These are phyloP conservation scores for Hyphodiscus hymeniophilus DNA, from an alignment of 495 filamentous ascomycete genomes.

Conservation along the genomic window DNA sequence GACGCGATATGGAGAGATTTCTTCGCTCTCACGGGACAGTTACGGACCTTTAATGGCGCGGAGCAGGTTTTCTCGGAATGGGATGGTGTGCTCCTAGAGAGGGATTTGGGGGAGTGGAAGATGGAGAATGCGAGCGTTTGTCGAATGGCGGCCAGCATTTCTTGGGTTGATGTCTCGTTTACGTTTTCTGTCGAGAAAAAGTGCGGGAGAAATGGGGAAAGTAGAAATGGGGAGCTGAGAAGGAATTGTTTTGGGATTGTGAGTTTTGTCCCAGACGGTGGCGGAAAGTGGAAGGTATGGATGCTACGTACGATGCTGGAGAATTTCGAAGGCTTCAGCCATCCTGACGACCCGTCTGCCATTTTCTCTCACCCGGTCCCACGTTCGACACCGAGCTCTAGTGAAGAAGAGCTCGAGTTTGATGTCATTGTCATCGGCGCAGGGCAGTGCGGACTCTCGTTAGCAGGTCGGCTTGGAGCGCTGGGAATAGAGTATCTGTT, in stretches of 20 bases:
- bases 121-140: background rate
- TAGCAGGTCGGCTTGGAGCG: conserved; percentile 52
- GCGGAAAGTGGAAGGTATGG: background rate
- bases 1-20: background rate
- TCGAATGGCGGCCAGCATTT: background rate
- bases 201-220: no score
- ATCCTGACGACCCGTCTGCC: conserved; percentile 1
- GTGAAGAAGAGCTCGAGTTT: conserved; percentile 33
- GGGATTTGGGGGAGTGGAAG: background rate
- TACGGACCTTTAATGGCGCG: background rate
- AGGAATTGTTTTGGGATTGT: conserved; percentile 1
- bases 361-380: background rate
- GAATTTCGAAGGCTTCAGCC: conserved; percentile 1
- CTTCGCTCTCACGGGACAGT: background rate
- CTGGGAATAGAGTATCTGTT: conserved; percentile 44
- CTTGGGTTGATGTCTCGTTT: conserved; percentile 1
- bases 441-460: conserved; percentile 38
- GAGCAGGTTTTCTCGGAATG: background rate
- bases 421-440: conserved; percentile 40
- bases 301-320: conserved; percentile 1
- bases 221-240: background rate
- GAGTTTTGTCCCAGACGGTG: background rate
- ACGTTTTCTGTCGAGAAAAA: no score
- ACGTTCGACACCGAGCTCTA: conserved; percentile 8
- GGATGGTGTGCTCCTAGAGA: background rate